A percentile compares a stretch with the other conserved stretches of the same genome.
Conservation (phyloP, 768 basidiomycete species). For the Leccinum sublutescens region DNA sequence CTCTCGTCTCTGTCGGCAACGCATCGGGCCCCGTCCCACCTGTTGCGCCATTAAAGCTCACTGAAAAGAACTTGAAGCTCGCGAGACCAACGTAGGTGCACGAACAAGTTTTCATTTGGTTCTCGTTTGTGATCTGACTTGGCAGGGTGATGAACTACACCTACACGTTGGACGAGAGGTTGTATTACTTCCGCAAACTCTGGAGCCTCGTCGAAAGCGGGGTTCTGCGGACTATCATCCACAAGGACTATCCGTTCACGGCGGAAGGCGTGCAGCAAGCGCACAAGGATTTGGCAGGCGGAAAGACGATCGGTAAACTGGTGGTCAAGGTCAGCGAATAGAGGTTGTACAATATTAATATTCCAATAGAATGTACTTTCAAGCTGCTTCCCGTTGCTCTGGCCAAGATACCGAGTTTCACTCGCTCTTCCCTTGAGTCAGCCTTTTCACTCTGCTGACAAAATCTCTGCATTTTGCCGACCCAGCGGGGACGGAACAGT, state of each 20-base stretch:
- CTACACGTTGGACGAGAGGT: constrained; percentile 69
- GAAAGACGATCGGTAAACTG: constrained; percentile 85
- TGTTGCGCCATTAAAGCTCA: constrained; percentile 69
- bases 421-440: neutral
- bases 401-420: neutral
- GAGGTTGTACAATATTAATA: neutral
- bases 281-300: constrained; percentile 72
- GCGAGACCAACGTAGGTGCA: constrained; percentile 63
- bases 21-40: constrained; percentile 84
- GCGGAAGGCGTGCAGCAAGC: constrained; percentile 74
- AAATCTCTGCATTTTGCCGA: neutral
- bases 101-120: neutral
- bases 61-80: constrained; percentile 79
- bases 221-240: constrained; percentile 61
- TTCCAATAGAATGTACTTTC: neutral
- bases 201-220: constrained; percentile 61
- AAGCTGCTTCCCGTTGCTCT: neutral
- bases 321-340: constrained; percentile 60
- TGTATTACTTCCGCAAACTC: constrained; percentile 61
- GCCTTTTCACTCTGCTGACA: neutral
- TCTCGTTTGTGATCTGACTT: constrained; percentile 14
- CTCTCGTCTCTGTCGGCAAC: constrained; percentile 88
- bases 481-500: neutral
- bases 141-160: constrained; percentile 69
- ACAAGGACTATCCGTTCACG: constrained; percentile 82